A percentile compares a stretch with the other conserved stretches of the same genome.
These are phyloP conservation scores for Marasmius oreades DNA, from an alignment of 1,284 basidiomycete genomes.

Conservation along the genomic window DNA sequence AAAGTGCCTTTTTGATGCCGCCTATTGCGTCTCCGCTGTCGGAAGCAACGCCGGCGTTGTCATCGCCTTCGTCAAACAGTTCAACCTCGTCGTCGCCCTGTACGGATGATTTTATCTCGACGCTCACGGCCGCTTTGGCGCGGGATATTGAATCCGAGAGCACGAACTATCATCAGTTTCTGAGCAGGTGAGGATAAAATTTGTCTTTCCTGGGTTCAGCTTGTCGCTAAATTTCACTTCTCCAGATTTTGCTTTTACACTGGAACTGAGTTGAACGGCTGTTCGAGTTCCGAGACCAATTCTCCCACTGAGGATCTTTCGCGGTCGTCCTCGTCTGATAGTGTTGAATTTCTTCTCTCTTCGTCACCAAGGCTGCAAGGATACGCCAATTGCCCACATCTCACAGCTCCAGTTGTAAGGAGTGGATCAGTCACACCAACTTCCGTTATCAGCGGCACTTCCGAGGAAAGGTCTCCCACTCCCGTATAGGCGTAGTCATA, in stretches of 20 bases:
- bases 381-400: not conserved
- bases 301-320: slow-evolving; percentile 32
- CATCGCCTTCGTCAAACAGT: not conserved
- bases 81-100: slow-evolving; percentile 7
- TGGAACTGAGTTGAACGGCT: slow-evolving; percentile 33
- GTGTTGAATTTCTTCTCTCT: slow-evolving; percentile 38
- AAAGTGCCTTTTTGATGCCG: slow-evolving; percentile 32
- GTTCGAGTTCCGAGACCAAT: slow-evolving; percentile 7
- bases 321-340: slow-evolving; percentile 54
- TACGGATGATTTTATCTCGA: slow-evolving; percentile 14
- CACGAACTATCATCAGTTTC: slow-evolving; percentile 54
- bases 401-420: slow-evolving; percentile 2
- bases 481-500: not conserved
- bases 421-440: slow-evolving; percentile 21
- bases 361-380: slow-evolving; percentile 15
- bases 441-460: not conserved
- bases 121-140: slow-evolving; percentile 10
- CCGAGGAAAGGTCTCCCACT: slow-evolving; percentile 1
- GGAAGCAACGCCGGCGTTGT: slow-evolving; percentile 6
- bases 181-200: slow-evolving; percentile 54
- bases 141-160: slow-evolving; percentile 20
- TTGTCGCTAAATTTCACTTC: slow-evolving; percentile 8
- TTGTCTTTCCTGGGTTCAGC: not conserved
- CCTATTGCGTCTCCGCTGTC: slow-evolving; percentile 1
- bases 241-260: slow-evolving; percentile 77